phyloP scores from a whole-genome alignment of 2,329 filamentous ascomycete species.

The Trichoderma oligosporum region DNA sequence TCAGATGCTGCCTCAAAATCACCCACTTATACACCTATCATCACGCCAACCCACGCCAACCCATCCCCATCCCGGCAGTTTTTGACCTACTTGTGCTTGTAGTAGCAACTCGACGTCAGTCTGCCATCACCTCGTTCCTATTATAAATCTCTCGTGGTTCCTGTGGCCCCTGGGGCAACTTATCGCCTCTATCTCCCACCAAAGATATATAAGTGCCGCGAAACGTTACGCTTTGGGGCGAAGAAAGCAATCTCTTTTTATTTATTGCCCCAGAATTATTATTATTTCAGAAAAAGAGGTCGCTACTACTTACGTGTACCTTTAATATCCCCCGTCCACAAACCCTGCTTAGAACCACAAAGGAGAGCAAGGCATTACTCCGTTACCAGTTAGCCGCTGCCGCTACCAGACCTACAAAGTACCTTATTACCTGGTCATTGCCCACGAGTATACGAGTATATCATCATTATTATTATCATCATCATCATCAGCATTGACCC shows the following conservation, averaged over 20 bases:
- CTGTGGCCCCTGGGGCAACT: neutral
- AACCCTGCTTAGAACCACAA: neutral
- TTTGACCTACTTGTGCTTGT: too few relatives aligned
- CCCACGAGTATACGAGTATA: too few relatives aligned
- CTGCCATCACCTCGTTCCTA: constrained; percentile 10
- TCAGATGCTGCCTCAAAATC: constrained; percentile 8
- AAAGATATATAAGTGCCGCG: neutral
- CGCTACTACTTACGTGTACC: constrained; percentile 11
- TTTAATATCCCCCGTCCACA: constrained; percentile 16
- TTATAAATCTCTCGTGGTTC: constrained; percentile 2
- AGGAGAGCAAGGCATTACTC: constrained; percentile 4
- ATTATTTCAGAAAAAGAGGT: neutral
- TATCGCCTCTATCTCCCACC: neutral
- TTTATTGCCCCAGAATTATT: constrained; percentile 5
- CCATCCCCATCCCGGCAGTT: neutral
- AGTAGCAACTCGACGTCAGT: constrained; percentile 10
- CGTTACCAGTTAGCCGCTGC: too few relatives aligned
- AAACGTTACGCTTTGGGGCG: constrained; percentile 16
- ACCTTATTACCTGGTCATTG: neutral
- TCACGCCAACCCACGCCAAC: constrained; percentile 18
- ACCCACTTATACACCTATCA: constrained; percentile 11
- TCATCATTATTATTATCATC: neutral
- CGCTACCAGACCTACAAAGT: neutral
- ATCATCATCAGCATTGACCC: constrained; percentile 6
- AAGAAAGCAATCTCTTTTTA: constrained; percentile 9